Percentiles rank a stretch among this genome's conserved stretches.
Evolutionary conservation across 2,329 filamentous ascomycete genomes (phyloP).

Genomic region (Dothistroma septosporum): DNA sequence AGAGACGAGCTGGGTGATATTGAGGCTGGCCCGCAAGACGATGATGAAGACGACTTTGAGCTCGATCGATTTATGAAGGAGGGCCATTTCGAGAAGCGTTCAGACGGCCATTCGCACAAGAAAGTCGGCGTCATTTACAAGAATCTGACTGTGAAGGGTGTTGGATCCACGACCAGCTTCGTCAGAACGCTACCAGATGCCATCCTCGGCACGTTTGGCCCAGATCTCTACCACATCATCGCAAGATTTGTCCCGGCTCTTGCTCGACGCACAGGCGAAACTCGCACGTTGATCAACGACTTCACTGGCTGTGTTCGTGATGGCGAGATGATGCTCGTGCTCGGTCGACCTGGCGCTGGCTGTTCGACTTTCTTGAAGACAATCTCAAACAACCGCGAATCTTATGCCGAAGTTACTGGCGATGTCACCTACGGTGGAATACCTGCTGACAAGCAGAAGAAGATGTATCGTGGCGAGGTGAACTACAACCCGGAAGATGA

Average conservation of each 20-base stretch:
- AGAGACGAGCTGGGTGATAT: conserved; percentile 35
- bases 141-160: conserved; percentile 69
- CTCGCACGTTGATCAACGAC: conserved; percentile 58
- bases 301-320: conserved; percentile 64
- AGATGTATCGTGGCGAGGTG: conserved; percentile 69
- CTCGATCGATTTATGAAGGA: conserved; percentile 67
- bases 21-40: conserved; percentile 41
- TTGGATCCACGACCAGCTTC: conserved; percentile 62
- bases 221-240: conserved; percentile 67
- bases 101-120: conserved; percentile 64
- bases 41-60: conserved; percentile 56
- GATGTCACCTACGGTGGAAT: conserved; percentile 70
- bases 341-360: conserved; percentile 69
- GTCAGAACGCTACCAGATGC: conserved; percentile 71
- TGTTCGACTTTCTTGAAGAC: conserved; percentile 75
- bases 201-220: conserved; percentile 72
- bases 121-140: conserved; percentile 75
- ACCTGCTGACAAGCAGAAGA: conserved; percentile 61
- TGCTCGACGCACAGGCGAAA: conserved; percentile 47
- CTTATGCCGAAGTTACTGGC: conserved; percentile 63
- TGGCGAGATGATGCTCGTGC: conserved; percentile 65
- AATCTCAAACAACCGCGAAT: conserved; percentile 64
- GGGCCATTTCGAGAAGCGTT: conserved; percentile 71
- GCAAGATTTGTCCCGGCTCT: conserved; percentile 52
- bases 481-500: conserved; percentile 77